Evolutionary conservation across 2,329 filamentous ascomycete species (phyloP).

Genomic region (Septoria petroselini): DNA sequence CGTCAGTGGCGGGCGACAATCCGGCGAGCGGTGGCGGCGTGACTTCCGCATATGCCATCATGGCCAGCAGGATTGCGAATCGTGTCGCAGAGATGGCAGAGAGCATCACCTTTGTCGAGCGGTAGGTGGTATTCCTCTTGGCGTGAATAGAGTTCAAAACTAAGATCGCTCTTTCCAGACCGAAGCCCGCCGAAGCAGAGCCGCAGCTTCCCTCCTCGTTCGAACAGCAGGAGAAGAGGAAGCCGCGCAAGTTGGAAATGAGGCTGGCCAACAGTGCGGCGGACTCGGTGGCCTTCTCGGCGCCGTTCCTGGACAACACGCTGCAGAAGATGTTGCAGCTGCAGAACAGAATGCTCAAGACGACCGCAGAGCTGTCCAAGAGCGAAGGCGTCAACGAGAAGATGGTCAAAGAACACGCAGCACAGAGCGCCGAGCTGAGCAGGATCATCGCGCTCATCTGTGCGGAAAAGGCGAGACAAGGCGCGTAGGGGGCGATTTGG

Average conservation of each 20-base stretch:
- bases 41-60: conserved; percentile 50
- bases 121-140: conserved; percentile 28
- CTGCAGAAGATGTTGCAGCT: conserved; percentile 50
- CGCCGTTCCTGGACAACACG: conserved; percentile 53
- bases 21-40: conserved; percentile 28
- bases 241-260: conserved; percentile 52
- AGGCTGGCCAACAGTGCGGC: conserved; percentile 41
- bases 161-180: conserved; percentile 12
- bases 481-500: conserved; percentile 31
- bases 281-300: conserved; percentile 49
- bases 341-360: conserved; percentile 51
- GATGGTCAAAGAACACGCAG: conserved; percentile 50
- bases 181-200: conserved; percentile 31
- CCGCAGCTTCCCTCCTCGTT: conserved; percentile 22
- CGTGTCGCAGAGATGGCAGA: conserved; percentile 53
- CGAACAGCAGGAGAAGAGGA: conserved; percentile 41
- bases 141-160: conserved; percentile 5
- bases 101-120: conserved; percentile 52
- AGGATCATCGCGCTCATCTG: conserved; percentile 53
- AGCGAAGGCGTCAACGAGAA: conserved; percentile 47
- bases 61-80: conserved; percentile 51
- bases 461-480: conserved; percentile 52
- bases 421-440: conserved; percentile 49
- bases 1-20: conserved; percentile 36
- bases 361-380: conserved; percentile 47